These are phyloP conservation scores for Coemansia sp. DNA, from an alignment of 192 early-diverging fungal genomes.

Conservation along the genomic window DNA sequence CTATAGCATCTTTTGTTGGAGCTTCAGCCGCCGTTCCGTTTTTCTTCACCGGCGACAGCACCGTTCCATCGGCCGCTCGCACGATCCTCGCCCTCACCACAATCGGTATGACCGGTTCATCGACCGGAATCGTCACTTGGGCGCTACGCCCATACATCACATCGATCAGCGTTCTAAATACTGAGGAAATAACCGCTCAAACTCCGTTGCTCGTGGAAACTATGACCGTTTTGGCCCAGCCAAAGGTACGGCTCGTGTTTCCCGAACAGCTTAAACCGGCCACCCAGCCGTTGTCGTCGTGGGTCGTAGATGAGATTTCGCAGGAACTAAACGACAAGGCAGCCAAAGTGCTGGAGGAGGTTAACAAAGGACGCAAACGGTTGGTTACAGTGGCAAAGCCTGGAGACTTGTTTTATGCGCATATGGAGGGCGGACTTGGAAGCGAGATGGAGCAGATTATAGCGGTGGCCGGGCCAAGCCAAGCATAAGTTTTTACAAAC, in stretches of 20 bases:
- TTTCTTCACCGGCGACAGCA: slow-evolving; percentile 46
- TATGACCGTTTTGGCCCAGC: slow-evolving; percentile 34
- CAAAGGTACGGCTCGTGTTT: slow-evolving; percentile 32
- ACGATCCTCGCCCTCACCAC: slow-evolving; percentile 41
- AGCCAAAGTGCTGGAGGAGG: slow-evolving; percentile 16
- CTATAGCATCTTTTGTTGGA: slow-evolving; percentile 41
- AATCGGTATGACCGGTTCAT: slow-evolving; percentile 45
- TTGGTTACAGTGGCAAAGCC: slow-evolving; percentile 18
- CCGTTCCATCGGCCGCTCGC: slow-evolving; percentile 39
- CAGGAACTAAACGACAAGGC: slow-evolving; percentile 6
- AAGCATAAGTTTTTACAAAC: background rate
- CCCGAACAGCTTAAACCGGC: slow-evolving; percentile 29
- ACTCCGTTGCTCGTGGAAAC: slow-evolving; percentile 44
- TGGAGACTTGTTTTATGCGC: slow-evolving; percentile 43
- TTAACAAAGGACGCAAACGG: slow-evolving; percentile 19
- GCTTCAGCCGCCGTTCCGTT: slow-evolving; percentile 44
- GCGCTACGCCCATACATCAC: slow-evolving; percentile 41
- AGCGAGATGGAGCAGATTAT: slow-evolving; percentile 34
- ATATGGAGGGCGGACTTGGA: slow-evolving; percentile 29
- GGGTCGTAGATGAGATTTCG: slow-evolving; percentile 14
- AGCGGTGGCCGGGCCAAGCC: slow-evolving; percentile 16
- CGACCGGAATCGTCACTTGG: slow-evolving; percentile 40
- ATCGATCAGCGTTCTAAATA: background rate
- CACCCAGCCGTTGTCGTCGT: slow-evolving; percentile 38
- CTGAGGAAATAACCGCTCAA: slow-evolving; percentile 1